A percentile compares a stretch with the other conserved stretches of the same genome.
Conservation (phyloP, 169 alveolate genomes). For the Cyclospora cayetanensis region DNA sequence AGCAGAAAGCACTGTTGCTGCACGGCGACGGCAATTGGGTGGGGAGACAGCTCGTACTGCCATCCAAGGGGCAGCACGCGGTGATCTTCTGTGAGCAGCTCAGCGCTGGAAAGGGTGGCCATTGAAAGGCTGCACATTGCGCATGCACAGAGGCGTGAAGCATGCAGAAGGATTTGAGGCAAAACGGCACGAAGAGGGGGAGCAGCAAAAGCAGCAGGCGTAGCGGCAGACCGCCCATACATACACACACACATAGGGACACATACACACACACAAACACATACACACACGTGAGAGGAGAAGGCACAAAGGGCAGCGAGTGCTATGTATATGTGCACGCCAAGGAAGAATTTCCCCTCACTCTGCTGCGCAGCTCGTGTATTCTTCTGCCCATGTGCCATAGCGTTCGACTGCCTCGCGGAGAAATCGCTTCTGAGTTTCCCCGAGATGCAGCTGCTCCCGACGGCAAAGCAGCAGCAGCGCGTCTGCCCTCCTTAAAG, state of each 20-base stretch:
- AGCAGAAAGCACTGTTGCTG: not conserved
- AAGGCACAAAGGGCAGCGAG: no score
- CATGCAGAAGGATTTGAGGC: no score
- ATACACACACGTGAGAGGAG: no score
- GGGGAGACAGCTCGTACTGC: conserved; percentile 14
- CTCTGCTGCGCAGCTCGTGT: no score
- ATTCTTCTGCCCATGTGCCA: not conserved
- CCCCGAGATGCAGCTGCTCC: conserved; percentile 20
- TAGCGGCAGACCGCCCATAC: no score
- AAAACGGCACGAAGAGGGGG: no score
- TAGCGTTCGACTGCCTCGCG: not conserved
- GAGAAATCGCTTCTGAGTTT: not conserved
- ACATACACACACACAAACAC: no score
- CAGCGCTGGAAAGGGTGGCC: not conserved
- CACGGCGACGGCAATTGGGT: conserved; percentile 10
- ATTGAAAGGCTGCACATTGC: not conserved
- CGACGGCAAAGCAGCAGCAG: not conserved
- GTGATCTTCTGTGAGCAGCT: not conserved
- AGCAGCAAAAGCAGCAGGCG: no score
- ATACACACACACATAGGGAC: no score
- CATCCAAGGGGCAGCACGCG: not conserved
- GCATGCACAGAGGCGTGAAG: no score
- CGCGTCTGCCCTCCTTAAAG: not conserved
- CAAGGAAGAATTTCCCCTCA: no score
- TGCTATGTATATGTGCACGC: no score